These are phyloP conservation scores for Epichloe sylvatica DNA, from an alignment of 2,329 filamentous ascomycete genomes.

Conservation along the genomic window DNA sequence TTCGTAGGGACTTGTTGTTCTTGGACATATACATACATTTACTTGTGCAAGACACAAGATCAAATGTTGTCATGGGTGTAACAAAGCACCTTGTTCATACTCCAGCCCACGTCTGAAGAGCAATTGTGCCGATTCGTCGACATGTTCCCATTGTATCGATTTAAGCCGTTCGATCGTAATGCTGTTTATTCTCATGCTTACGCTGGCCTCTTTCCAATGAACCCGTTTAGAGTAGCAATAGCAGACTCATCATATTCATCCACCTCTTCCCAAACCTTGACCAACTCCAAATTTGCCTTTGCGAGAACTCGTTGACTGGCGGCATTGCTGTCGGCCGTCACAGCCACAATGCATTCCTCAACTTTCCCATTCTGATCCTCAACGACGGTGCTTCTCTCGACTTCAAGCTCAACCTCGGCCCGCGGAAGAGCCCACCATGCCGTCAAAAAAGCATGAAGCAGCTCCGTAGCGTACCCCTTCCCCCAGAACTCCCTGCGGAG, in stretches of 20 bases:
- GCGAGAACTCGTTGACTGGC: constrained; percentile 41
- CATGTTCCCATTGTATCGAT: not conserved
- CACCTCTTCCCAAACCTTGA: constrained; percentile 24
- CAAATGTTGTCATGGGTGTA: too few species aligned
- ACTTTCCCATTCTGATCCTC: constrained; percentile 14
- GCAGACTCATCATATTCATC: constrained; percentile 11
- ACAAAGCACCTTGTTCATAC: not conserved
- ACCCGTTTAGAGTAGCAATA: constrained; percentile 14
- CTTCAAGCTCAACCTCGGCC: constrained; percentile 27
- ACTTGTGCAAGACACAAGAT: too few species aligned
- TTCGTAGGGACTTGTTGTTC: too few species aligned
- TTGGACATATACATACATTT: too few species aligned
- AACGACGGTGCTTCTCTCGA: constrained; percentile 24
- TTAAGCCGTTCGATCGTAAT: not conserved
- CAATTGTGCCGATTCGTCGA: not conserved
- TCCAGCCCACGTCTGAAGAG: not conserved
- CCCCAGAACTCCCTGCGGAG: constrained; percentile 38
- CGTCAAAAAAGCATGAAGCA: constrained; percentile 33
- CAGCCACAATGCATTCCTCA: constrained; percentile 29
- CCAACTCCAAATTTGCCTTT: constrained; percentile 32
- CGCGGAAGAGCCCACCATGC: constrained; percentile 37
- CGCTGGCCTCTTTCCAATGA: constrained; percentile 2
- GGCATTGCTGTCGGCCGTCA: constrained; percentile 34
- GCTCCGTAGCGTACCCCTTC: constrained; percentile 43
- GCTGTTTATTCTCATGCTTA: not conserved